These are phyloP conservation scores for Cercophora sp. DNA, from an alignment of 495 filamentous ascomycete genomes.

Conservation along the genomic window DNA sequence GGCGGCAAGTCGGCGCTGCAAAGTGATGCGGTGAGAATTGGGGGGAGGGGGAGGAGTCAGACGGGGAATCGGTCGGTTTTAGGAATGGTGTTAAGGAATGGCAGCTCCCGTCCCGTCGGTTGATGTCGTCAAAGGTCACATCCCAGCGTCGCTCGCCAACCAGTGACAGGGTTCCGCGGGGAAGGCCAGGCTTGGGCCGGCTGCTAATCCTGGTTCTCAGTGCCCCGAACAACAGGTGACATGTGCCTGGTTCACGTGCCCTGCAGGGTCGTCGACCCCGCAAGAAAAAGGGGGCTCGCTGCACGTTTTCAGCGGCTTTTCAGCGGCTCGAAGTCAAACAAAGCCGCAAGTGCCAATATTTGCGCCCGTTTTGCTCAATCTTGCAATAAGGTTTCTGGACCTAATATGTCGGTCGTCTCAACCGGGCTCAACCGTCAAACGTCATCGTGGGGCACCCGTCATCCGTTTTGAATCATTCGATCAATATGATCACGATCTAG, in stretches of 20 bases:
- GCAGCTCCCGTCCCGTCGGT: neutral
- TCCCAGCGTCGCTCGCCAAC: too few relatives aligned
- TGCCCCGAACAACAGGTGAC: neutral
- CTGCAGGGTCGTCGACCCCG: conserved; percentile 8
- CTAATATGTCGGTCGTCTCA: too few relatives aligned
- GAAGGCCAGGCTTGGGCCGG: neutral
- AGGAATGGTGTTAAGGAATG: neutral
- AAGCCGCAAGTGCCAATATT: too few relatives aligned
- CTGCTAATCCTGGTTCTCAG: too few relatives aligned
- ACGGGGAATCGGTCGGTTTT: neutral
- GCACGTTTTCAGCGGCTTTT: too few relatives aligned
- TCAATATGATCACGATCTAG: neutral
- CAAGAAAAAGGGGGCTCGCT: neutral
- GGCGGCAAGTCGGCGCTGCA: neutral
- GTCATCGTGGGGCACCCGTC: neutral
- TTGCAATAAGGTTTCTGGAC: too few relatives aligned
- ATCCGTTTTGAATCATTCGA: conserved; percentile 1
- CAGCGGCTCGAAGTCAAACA: too few relatives aligned
- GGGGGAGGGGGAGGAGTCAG: too few relatives aligned
- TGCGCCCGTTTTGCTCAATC: too few relatives aligned
- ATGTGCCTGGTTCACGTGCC: neutral
- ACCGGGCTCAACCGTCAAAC: neutral
- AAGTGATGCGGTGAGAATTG: too few relatives aligned
- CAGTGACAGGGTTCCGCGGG: too few relatives aligned
- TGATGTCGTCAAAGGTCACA: conserved; percentile 6